phyloP scores from a whole-genome alignment of 306 rosid species.

The Aeschynomene evenia region DNA sequence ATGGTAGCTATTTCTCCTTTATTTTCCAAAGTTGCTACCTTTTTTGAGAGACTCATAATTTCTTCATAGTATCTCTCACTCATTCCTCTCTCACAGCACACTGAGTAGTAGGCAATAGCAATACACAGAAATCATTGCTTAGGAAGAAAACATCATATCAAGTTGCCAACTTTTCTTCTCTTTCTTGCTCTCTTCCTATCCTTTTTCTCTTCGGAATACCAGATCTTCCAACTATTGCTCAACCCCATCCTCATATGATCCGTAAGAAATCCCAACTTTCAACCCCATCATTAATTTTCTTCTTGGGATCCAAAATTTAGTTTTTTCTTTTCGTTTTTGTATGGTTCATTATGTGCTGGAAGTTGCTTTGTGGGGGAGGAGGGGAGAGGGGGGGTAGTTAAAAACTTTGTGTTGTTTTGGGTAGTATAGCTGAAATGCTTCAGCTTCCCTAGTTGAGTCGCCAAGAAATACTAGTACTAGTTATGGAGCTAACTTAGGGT shows the following conservation, averaged over 20 bases:
- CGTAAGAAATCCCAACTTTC: slow-evolving; percentile 44
- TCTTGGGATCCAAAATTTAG: slow-evolving; percentile 1
- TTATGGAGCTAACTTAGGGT: neutral
- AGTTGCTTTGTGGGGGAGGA: slow-evolving; percentile 3
- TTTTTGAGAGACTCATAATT: neutral
- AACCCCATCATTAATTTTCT: neutral
- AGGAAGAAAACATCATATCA: neutral
- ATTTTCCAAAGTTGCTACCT: neutral
- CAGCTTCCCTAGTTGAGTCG: neutral
- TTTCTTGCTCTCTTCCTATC: neutral
- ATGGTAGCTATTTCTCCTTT: neutral
- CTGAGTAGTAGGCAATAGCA: neutral
- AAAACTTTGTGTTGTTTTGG: neutral
- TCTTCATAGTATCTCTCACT: neutral
- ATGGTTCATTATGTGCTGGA: neutral
- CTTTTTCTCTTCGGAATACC: slow-evolving; percentile 20
- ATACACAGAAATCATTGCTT: neutral
- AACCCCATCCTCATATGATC: slow-evolving; percentile 29
- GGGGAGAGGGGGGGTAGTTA: neutral
- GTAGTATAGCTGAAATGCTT: neutral
- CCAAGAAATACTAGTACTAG: neutral
- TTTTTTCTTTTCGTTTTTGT: too few relatives aligned
- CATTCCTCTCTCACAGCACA: neutral
- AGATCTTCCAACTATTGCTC: slow-evolving; percentile 39
- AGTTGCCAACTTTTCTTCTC: neutral